A percentile compares a stretch with the other conserved stretches of the same genome.
Evolutionary conservation across 805 yeast genomes (phyloP).

Genomic region (Saturnispora gosingensis): DNA sequence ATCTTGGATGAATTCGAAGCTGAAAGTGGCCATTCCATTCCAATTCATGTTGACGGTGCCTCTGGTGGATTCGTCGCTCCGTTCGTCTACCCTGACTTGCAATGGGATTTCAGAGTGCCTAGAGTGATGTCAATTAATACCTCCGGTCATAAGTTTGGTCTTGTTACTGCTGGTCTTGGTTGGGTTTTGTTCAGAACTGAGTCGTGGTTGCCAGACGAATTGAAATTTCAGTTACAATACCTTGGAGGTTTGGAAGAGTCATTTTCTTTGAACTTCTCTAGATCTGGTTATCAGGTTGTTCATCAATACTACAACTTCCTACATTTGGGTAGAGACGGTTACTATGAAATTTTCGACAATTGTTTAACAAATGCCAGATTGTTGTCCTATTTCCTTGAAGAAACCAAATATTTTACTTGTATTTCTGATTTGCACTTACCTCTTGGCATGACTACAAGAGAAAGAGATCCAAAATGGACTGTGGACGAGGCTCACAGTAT

Average conservation of each 20-base stretch:
- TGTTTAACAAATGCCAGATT: constrained; percentile 69
- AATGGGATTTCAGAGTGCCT: constrained; percentile 75
- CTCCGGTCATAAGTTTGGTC: constrained; percentile 89
- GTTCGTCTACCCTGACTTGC: constrained; percentile 60
- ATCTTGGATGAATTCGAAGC: constrained; percentile 61
- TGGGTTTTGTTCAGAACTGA: constrained; percentile 81
- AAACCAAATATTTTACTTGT: constrained; percentile 58
- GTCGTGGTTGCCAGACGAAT: constrained; percentile 53
- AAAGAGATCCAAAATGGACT: constrained; percentile 16
- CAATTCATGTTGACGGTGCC: constrained; percentile 92
- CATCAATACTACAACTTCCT: constrained; percentile 81
- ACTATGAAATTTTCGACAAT: constrained; percentile 46
- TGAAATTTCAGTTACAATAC: constrained; percentile 72
- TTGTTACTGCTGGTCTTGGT: constrained; percentile 85
- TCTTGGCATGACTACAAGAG: constrained; percentile 28
- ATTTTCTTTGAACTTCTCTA: constrained; percentile 77
- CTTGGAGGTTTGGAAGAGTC: constrained; percentile 86
- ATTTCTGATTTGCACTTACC: constrained; percentile 71
- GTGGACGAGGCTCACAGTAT: not conserved
- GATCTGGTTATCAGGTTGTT: constrained; percentile 87
- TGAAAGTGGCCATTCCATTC: constrained; percentile 57
- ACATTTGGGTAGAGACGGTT: constrained; percentile 66
- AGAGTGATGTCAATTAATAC: constrained; percentile 81
- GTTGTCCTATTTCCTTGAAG: constrained; percentile 51
- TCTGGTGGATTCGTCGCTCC: constrained; percentile 89